Base-by-base conservation (phyloP, 1,284 basidiomycete genomes). In the Moesziomyces sp. region DNA sequence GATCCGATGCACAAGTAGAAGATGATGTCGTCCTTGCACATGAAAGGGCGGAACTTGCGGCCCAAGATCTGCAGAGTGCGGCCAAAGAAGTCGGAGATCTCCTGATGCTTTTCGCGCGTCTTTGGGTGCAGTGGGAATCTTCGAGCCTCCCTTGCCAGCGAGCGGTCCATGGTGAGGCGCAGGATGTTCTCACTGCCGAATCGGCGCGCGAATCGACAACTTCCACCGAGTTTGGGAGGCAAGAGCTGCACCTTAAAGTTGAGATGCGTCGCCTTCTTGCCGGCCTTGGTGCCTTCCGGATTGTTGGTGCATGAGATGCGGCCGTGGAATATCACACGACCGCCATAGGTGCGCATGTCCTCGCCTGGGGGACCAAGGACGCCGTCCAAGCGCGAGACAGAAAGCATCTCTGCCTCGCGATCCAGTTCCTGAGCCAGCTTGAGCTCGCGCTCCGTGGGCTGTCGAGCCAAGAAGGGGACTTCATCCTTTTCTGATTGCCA, bases 11-110 rank as follows among this genome's bases (percentile, higher is more conserved):
- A 69, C 42, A 78, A 64, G 16, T 66, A 77, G 5, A 73, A 72
- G 30, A 77, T 48, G 1, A 77, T 70, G 3, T 76, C 76, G 46
- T 78, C 74, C 56, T 83, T 81, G 58, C 58, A 59, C 44, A 68
- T 76, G 48, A 82, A 78, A 3, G 74, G 59, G 0, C 74, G 65
- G 44, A 61, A 81, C 18, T 19, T 26, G 6, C 72, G 59, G 1
- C 77, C 79, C 28, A 80, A 60, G 51, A 72, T 53, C 6, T 38
- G 42, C 23, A 76, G 14, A 1, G 56, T 50, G 5, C 53, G 61
- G 3, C 43, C 18, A 28, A 74, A 51, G 35, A 65, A 61, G 26
- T 53, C 51, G 1, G n/a, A 26, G 42, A 74, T 69, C 45, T 74
- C 71, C n/a, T 46, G 46, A 42, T 65, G 58, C 35, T 61, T 61